Conservation (phyloP, 2,329 filamentous ascomycete genomes). For the Fusarium domesticum region DNA sequence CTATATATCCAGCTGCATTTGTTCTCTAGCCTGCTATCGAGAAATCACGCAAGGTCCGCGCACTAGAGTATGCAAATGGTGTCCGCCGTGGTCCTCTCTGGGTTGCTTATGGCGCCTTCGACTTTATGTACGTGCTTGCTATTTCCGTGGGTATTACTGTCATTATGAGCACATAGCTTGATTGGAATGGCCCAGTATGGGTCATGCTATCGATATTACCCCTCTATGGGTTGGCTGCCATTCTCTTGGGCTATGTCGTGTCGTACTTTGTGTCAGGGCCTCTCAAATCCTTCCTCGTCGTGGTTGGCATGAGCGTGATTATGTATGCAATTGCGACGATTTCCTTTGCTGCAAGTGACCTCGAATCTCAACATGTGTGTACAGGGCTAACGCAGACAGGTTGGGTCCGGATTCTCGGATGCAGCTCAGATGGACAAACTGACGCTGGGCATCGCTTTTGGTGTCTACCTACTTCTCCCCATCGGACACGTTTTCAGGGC, state of each 20-base stretch:
- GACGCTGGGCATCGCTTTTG: conserved; percentile 13
- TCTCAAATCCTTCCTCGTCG: conserved; percentile 66
- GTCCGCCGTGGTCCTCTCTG: conserved; percentile 74
- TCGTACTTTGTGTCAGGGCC: conserved; percentile 61
- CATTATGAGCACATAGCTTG: conserved; percentile 59
- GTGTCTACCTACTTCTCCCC: conserved; percentile 25
- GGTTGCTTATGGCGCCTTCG: conserved; percentile 74
- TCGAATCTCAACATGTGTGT: too few relatives aligned
- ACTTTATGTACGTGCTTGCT: conserved; percentile 66
- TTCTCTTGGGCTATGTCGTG: conserved; percentile 64
- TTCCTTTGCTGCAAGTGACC: conserved; percentile 46
- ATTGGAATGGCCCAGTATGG: conserved; percentile 67
- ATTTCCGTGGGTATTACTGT: conserved; percentile 61
- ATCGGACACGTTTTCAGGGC: conserved; percentile 58
- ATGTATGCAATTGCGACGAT: conserved; percentile 69
- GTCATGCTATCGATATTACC: conserved; percentile 75
- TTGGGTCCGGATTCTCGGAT: conserved; percentile 12
- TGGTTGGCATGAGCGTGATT: conserved; percentile 62
- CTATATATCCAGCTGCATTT: conserved; percentile 63
- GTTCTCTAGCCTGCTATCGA: conserved; percentile 79
- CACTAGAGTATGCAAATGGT: conserved; percentile 82
- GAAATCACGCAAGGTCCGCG: conserved; percentile 69
- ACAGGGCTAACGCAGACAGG: conserved; percentile 8
- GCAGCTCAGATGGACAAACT: conserved; percentile 10
- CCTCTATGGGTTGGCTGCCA: conserved; percentile 73